Conservation (phyloP, 2,329 filamentous ascomycete genomes). For the Phialemonium atrogriseum region DNA sequence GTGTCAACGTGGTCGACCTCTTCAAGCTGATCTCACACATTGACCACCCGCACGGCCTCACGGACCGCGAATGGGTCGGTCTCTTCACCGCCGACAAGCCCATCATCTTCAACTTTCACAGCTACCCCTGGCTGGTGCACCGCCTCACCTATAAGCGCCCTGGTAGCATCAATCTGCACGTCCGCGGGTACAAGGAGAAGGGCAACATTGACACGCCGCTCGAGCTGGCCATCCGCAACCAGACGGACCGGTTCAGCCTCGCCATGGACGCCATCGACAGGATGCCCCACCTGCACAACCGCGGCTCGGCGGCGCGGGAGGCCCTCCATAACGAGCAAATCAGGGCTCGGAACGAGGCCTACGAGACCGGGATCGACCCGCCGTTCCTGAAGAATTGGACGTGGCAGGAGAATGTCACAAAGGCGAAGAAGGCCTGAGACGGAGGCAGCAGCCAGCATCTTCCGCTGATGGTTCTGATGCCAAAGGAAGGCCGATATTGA, state of each 20-base stretch:
- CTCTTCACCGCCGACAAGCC: conserved; percentile 67
- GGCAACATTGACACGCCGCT: conserved; percentile 78
- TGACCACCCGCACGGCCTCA: conserved; percentile 67
- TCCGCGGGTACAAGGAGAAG: conserved; percentile 76
- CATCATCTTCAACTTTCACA: conserved; percentile 79
- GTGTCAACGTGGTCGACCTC: conserved; percentile 72
- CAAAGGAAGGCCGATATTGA: too few species aligned
- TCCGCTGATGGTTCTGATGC: too few species aligned
- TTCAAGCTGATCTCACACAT: conserved; percentile 67
- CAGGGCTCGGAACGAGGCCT: conserved; percentile 54
- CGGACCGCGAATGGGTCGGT: conserved; percentile 55
- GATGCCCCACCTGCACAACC: conserved; percentile 54
- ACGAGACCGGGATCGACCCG: conserved; percentile 63
- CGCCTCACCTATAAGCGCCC: conserved; percentile 68
- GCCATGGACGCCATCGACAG: conserved; percentile 71
- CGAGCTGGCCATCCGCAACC: conserved; percentile 69
- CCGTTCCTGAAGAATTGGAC: conserved; percentile 56
- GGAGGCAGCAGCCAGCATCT: too few species aligned
- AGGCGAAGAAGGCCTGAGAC: too few species aligned
- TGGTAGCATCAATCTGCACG: conserved; percentile 59
- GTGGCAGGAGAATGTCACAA: too few species aligned
- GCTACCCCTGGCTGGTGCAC: conserved; percentile 74
- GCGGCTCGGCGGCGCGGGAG: conserved; percentile 53
- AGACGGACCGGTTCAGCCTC: conserved; percentile 68
- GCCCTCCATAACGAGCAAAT: conserved; percentile 57